These are phyloP conservation scores for Cryoendolithus antarcticus DNA, from an alignment of 2,329 filamentous ascomycete genomes.

Conservation along the genomic window DNA sequence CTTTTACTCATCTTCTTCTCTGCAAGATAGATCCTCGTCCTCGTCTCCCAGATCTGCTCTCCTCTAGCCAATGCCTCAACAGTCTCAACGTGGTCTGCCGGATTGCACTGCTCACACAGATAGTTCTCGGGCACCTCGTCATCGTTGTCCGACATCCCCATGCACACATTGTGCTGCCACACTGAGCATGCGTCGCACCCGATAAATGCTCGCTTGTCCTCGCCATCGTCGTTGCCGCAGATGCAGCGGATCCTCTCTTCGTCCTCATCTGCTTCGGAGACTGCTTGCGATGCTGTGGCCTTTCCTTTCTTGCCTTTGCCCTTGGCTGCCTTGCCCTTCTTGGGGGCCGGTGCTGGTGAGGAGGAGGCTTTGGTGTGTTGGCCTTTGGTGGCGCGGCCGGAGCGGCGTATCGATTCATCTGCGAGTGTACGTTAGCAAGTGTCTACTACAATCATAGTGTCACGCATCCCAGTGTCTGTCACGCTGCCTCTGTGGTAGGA, in stretches of 20 bases:
- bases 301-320: slow-evolving; percentile 18
- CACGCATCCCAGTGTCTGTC: slow-evolving; percentile 1
- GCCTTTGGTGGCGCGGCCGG: slow-evolving; percentile 90
- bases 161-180: slow-evolving; percentile 97
- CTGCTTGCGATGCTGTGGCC: slow-evolving; percentile 27
- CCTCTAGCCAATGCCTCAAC: slow-evolving; percentile 66
- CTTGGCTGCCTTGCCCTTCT: slow-evolving; percentile 34
- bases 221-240: slow-evolving; percentile 78
- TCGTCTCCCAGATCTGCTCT: slow-evolving; percentile 69
- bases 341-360: slow-evolving; percentile 28
- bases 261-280: slow-evolving; percentile 30
- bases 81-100: slow-evolving; percentile 69
- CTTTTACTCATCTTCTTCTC: slow-evolving; percentile 49
- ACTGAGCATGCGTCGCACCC: slow-evolving; percentile 83
- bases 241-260: slow-evolving; percentile 70
- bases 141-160: slow-evolving; percentile 64
- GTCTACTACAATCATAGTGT: not conserved
- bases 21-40: slow-evolving; percentile 30
- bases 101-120: slow-evolving; percentile 82
- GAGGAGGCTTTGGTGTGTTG: slow-evolving; percentile 78
- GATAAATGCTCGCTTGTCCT: slow-evolving; percentile 85
- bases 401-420: slow-evolving; percentile 75
- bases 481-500: not conserved
- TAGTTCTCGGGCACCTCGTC: slow-evolving; percentile 70
- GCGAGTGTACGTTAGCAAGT: not conserved